Conservation (phyloP, 1,284 basidiomycete species). For the Sphagnurus paluster region DNA sequence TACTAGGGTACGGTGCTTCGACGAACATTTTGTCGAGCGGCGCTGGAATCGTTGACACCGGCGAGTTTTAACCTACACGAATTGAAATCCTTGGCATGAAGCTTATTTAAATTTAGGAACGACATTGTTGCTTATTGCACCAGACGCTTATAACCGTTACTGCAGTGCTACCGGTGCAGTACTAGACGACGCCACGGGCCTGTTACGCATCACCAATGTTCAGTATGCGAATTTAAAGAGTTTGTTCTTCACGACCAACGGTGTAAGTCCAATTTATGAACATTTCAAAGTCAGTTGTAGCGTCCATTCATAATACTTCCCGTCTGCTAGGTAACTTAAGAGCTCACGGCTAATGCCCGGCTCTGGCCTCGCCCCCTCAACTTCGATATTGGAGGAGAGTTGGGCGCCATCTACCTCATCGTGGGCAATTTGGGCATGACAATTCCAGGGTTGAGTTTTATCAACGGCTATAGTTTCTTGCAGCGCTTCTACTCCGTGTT, state of each 20-base stretch:
- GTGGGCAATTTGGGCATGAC: conserved; percentile 42
- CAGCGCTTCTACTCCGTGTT: conserved; percentile 70
- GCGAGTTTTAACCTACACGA: conserved; percentile 1
- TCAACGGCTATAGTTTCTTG: conserved; percentile 56
- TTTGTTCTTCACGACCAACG: conserved; percentile 55
- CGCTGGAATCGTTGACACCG: conserved; percentile 67
- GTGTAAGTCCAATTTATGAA: conserved; percentile 33
- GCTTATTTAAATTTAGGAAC: conserved; percentile 32
- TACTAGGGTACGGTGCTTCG: conserved; percentile 63
- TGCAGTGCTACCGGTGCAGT: conserved; percentile 50
- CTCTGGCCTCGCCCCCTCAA: conserved; percentile 60
- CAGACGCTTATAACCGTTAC: conserved; percentile 55
- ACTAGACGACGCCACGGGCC: conserved; percentile 51
- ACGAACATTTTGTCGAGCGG: conserved; percentile 45
- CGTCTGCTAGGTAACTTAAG: conserved; percentile 36
- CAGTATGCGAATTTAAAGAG: conserved; percentile 55
- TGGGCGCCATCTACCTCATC: conserved; percentile 48
- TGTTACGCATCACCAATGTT: conserved; percentile 51
- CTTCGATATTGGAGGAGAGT: conserved; percentile 46
- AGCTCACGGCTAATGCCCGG: conserved; percentile 57
- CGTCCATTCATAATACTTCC: background rate
- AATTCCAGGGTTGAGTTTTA: conserved; percentile 50
- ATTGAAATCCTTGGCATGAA: too few relatives aligned
- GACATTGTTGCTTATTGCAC: conserved; percentile 37
- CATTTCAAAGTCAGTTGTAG: background rate